phyloP scores from a whole-genome alignment of 331 rosid genomes.

The Ulmus americana region DNA sequence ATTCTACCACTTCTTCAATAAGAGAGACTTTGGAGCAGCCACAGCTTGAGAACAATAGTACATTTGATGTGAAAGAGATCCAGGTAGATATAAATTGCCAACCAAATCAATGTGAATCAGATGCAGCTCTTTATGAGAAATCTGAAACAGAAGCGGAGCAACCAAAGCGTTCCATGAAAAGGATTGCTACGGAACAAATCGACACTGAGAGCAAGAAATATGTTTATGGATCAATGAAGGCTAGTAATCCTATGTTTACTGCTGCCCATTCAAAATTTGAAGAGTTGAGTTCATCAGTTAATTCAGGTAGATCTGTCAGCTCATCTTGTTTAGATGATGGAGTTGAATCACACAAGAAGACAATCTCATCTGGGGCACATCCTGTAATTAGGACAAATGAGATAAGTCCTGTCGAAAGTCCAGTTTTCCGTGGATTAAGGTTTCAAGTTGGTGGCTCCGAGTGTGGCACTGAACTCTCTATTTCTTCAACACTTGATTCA shows the following conservation, averaged over 20 bases:
- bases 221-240: constrained; percentile 51
- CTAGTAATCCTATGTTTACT: constrained; percentile 61
- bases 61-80: constrained; percentile 35
- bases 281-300: constrained; percentile 47
- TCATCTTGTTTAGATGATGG: constrained; percentile 44
- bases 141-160: constrained; percentile 48
- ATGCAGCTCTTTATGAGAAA: constrained; percentile 33
- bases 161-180: constrained; percentile 39
- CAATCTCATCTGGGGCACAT: constrained; percentile 32
- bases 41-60: constrained; percentile 30
- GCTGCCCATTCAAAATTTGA: constrained; percentile 79
- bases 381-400: constrained; percentile 46
- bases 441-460: constrained; percentile 60
- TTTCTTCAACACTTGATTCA: constrained; percentile 84
- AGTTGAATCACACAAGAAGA: constrained; percentile 43
- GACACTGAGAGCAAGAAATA: constrained; percentile 55
- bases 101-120: constrained; percentile 29
- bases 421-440: constrained; percentile 37
- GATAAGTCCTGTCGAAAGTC: constrained; percentile 34
- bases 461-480: constrained; percentile 76
- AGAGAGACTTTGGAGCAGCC: constrained; percentile 38
- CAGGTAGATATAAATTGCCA: constrained; percentile 30
- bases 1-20: constrained; percentile 27
- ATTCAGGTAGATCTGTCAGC: constrained; percentile 37
- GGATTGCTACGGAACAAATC: constrained; percentile 48